phyloP scores from a whole-genome alignment of 192 early-diverging fungal species.

The Piromyces finnis region DNA sequence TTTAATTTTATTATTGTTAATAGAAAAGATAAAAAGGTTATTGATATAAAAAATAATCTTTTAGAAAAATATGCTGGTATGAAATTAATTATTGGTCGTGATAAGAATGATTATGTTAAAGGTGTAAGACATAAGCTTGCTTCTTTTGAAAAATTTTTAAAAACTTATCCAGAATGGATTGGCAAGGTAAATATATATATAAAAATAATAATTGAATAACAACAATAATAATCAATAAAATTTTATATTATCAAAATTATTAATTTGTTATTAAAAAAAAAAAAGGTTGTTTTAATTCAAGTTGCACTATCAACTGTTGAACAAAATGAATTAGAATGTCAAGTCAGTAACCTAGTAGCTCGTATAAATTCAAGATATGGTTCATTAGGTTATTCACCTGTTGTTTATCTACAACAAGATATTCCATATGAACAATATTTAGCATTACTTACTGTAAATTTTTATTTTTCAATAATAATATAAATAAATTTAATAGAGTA shows the following conservation, averaged over 20 bases:
- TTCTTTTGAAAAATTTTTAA: constrained; percentile 28
- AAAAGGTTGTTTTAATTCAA: constrained; percentile 75
- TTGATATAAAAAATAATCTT: constrained; percentile 12
- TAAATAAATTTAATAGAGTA: too few species aligned
- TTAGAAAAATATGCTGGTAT: constrained; percentile 24
- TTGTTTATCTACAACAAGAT: constrained; percentile 51
- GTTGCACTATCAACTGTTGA: constrained; percentile 82
- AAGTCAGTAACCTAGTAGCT: constrained; percentile 77
- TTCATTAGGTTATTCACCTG: constrained; percentile 73
- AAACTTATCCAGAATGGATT: constrained; percentile 21
- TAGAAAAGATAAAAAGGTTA: constrained; percentile 16
- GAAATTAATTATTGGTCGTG: constrained; percentile 27
- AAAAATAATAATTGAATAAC: too few species aligned
- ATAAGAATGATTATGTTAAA: constrained; percentile 40
- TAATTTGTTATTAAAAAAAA: too few species aligned
- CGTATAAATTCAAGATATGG: constrained; percentile 85
- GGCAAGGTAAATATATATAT: constrained; percentile 20
- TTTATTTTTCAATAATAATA: too few species aligned
- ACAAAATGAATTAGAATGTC: constrained; percentile 69
- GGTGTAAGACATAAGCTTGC: constrained; percentile 34
- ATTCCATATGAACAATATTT: constrained; percentile 30
- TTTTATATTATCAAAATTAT: too few species aligned
- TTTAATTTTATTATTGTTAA: too few species aligned
- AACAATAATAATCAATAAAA: too few species aligned
- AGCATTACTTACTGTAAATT: constrained; percentile 17